Evolutionary conservation across 495 filamentous ascomycete genomes (phyloP).

Genomic region (Pyrenopolyporus hunteri): DNA sequence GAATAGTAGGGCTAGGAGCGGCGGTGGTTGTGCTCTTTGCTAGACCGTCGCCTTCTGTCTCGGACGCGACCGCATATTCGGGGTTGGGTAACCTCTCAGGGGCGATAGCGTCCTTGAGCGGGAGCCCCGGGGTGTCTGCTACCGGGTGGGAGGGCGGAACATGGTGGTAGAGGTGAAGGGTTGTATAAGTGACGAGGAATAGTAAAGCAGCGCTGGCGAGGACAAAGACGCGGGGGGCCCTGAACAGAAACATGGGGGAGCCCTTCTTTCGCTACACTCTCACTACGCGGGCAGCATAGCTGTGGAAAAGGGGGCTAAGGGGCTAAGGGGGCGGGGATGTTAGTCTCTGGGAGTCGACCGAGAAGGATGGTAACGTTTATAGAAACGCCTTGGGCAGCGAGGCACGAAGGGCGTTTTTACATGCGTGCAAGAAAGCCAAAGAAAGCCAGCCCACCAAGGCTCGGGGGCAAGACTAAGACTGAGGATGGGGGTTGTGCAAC

Average conservation of each 20-base stretch:
- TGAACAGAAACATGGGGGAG: constrained; percentile 33
- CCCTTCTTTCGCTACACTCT: neutral
- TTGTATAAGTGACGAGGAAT: constrained; percentile 36
- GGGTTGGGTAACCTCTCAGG: constrained; percentile 1
- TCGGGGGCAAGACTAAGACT: neutral
- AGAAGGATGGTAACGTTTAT: neutral
- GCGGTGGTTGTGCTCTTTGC: neutral
- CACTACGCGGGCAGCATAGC: constrained; percentile 26
- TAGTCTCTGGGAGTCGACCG: neutral
- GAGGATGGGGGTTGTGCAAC: neutral
- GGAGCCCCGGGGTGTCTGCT: constrained; percentile 12
- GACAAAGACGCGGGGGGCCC: constrained; percentile 32
- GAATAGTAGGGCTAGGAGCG: neutral
- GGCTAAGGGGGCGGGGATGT: neutral
- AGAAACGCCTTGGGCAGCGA: too few relatives aligned
- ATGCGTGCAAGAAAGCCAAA: too few relatives aligned
- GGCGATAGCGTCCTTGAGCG: constrained; percentile 13
- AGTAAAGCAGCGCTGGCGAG: constrained; percentile 28
- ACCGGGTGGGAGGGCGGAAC: constrained; percentile 25
- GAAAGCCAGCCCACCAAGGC: too few relatives aligned
- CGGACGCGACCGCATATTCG: constrained; percentile 1
- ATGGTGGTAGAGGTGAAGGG: constrained; percentile 27
- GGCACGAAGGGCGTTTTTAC: too few relatives aligned
- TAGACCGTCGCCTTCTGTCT: neutral
- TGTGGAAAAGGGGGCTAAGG: neutral